These are phyloP conservation scores for Tolypocladium endophyticum DNA, from an alignment of 2,329 filamentous ascomycete species.

Conservation along the genomic window DNA sequence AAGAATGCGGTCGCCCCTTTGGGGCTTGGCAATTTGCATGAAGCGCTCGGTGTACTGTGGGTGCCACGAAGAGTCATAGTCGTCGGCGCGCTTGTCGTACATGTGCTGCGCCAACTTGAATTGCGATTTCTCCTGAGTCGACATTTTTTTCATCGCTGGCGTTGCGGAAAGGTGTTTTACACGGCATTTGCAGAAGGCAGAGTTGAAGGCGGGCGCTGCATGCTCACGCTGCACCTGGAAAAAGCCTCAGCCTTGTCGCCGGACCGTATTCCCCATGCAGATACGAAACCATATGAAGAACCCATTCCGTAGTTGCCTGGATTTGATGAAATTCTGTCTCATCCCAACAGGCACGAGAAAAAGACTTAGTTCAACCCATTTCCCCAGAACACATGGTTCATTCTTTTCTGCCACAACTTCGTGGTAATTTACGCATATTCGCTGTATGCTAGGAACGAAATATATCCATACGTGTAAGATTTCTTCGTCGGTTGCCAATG, in stretches of 20 bases:
- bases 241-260: no score
- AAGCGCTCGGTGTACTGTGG: neutral
- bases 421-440: no score
- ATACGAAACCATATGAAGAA: no score
- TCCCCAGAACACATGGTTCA: neutral
- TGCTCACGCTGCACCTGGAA: neutral
- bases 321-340: neutral
- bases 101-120: neutral
- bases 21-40: neutral
- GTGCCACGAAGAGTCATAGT: neutral
- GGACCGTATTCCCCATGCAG: no score
- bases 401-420: neutral
- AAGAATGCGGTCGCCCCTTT: neutral
- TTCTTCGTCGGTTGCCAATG: neutral
- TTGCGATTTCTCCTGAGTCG: neutral
- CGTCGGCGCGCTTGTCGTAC: neutral
- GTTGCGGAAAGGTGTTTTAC: neutral
- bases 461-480: neutral
- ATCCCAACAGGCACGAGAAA: neutral
- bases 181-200: neutral
- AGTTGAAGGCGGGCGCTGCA: no score
- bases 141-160: neutral
- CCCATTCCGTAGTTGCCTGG: neutral
- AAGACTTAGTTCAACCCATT: no score
- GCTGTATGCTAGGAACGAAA: neutral